Percentiles rank a stretch among this genome's conserved stretches.
Evolutionary conservation across 331 rosid genomes (phyloP).

Genomic region (Rhamnella rubrinervis): DNA sequence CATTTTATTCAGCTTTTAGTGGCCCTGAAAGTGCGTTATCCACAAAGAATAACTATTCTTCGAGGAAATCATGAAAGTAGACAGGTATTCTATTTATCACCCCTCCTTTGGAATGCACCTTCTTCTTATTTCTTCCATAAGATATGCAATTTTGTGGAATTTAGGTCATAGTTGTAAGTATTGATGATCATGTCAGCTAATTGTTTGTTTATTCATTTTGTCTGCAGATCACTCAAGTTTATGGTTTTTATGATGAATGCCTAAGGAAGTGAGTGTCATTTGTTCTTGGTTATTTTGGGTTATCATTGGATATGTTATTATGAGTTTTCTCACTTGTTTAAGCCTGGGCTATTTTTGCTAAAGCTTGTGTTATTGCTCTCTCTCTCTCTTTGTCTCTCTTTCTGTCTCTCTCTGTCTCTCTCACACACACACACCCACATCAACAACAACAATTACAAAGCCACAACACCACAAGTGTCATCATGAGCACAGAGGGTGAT

Average conservation of each 20-base stretch:
- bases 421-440: background rate
- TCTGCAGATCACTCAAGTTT: conserved; percentile 97
- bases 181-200: conserved; percentile 17
- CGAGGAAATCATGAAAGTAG: conserved; percentile 99
- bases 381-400: background rate
- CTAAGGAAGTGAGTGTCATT: conserved; percentile 78
- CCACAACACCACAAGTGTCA: too few species aligned
- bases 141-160: background rate
- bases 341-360: background rate
- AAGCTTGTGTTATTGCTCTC: background rate
- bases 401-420: background rate
- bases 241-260: conserved; percentile 97
- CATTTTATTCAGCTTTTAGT: conserved; percentile 71
- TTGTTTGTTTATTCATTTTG: conserved; percentile 13
- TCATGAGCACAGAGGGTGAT: background rate
- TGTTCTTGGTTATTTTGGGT: background rate
- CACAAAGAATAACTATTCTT: conserved; percentile 88
- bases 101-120: background rate
- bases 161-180: background rate
- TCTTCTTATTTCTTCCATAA: background rate
- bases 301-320: too few species aligned
- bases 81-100: conserved; percentile 46
- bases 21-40: conserved; percentile 88
- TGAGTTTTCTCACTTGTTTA: background rate
- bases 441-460: background rate